These are phyloP conservation scores for Saccharomycopsis javanensis DNA, from an alignment of 805 yeast genomes.

Conservation along the genomic window DNA sequence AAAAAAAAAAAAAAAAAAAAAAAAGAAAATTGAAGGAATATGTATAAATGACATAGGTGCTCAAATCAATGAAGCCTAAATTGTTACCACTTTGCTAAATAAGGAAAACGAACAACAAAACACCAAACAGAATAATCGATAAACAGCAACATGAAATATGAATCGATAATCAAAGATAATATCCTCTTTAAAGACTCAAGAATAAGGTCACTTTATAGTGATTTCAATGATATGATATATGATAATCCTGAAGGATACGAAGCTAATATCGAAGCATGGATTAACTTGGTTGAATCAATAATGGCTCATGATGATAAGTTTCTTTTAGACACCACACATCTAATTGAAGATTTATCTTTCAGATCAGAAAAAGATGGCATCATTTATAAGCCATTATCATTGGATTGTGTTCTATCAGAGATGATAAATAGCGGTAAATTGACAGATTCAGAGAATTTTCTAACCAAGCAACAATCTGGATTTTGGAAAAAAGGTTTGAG, in stretches of 20 bases:
- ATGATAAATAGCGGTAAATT: slow-evolving; percentile 4
- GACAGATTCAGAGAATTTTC: background rate
- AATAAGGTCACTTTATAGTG: slow-evolving; percentile 17
- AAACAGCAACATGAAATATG: slow-evolving; percentile 4
- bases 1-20: too few relatives aligned
- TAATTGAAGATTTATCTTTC: slow-evolving; percentile 11
- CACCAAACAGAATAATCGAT: too few relatives aligned
- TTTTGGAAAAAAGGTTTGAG: background rate
- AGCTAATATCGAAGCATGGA: slow-evolving; percentile 19
- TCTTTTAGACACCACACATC: slow-evolving; percentile 7
- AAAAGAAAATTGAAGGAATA: too few relatives aligned
- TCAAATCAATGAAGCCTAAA: too few relatives aligned
- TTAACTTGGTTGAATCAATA: slow-evolving; percentile 8
- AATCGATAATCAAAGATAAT: slow-evolving; percentile 8
- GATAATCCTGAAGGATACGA: slow-evolving; percentile 20
- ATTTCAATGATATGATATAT: slow-evolving; percentile 12
- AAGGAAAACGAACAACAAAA: too few relatives aligned
- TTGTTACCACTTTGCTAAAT: too few relatives aligned
- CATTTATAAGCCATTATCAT: slow-evolving; percentile 14
- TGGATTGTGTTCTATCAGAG: slow-evolving; percentile 18
- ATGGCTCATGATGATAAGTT: slow-evolving; percentile 4
- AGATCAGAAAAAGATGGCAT: background rate
- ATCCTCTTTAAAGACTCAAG: slow-evolving; percentile 17
- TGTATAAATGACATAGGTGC: too few relatives aligned
- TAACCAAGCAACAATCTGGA: background rate